Percentiles rank a stretch among this genome's conserved stretches.
Conservation (phyloP, 2,329 filamentous ascomycete species). For the Metarhizium album region DNA sequence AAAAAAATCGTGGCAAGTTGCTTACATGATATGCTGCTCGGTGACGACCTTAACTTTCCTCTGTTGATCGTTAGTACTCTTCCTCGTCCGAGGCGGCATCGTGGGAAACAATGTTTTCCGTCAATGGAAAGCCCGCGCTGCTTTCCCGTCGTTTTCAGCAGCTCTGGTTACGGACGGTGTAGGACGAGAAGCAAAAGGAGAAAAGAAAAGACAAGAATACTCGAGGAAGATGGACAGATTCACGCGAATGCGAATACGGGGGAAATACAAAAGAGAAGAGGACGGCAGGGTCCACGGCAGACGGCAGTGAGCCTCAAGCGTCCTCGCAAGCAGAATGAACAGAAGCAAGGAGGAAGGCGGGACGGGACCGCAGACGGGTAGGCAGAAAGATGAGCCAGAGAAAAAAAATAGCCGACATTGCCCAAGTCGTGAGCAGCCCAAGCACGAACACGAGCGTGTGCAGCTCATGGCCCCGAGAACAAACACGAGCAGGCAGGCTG, state of each 20-base stretch:
- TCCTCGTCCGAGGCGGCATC: slow-evolving; percentile 7
- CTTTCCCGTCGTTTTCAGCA: neutral
- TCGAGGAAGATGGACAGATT: no score
- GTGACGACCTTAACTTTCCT: slow-evolving; percentile 88
- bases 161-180: neutral
- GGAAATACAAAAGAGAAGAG: no score
- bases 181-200: no score
- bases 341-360: neutral
- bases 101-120: slow-evolving; percentile 1
- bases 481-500: neutral
- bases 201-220: neutral
- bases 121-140: slow-evolving; percentile 2
- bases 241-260: no score
- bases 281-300: no score
- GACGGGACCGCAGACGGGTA: neutral
- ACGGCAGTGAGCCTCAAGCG: neutral
- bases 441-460: neutral
- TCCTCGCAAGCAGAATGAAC: neutral
- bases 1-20: neutral
- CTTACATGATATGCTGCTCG: slow-evolving; percentile 80
- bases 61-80: slow-evolving; percentile 40
- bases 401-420: neutral
- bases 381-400: neutral
- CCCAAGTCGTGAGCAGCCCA: no score
- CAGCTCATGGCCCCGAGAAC: neutral